Percentiles rank a stretch among this genome's conserved stretches.
Evolutionary conservation across 176 grass and related monocot species (phyloP).

Genomic region (Tillandsia fasciculata): DNA sequence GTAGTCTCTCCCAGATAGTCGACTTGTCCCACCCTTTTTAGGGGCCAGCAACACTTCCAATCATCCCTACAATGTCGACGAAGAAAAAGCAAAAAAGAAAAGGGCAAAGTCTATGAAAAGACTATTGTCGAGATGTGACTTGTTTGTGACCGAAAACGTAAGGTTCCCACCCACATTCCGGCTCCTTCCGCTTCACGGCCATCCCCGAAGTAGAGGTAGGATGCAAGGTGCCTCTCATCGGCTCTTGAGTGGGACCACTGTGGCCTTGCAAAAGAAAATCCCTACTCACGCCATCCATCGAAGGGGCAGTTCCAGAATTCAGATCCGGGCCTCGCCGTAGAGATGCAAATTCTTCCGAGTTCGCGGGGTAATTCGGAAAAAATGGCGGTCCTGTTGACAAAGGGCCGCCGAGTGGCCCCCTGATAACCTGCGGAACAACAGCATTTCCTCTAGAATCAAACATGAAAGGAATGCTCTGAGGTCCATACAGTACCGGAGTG

Average conservation of each 20-base stretch:
- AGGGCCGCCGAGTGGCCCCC: not conserved
- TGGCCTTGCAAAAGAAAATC: not conserved
- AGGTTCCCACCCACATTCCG: not conserved
- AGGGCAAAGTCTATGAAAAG: not conserved
- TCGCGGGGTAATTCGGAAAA: too few relatives aligned
- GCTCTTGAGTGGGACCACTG: not conserved
- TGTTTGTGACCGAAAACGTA: not conserved
- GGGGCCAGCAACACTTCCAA: not conserved
- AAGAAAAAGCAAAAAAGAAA: not conserved
- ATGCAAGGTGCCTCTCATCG: not conserved
- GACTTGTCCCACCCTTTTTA: not conserved
- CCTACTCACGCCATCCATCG: not conserved
- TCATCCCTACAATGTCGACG: not conserved
- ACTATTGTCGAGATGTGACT: not conserved
- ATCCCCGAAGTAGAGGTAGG: not conserved
- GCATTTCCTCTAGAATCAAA: constrained; percentile 4
- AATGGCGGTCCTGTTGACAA: too few relatives aligned
- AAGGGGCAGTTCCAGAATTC: not conserved
- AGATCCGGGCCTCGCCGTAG: too few relatives aligned
- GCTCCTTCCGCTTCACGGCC: not conserved
- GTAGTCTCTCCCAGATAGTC: too few relatives aligned
- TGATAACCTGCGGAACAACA: not conserved
- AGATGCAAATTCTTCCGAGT: too few relatives aligned
- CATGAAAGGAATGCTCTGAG: not conserved
- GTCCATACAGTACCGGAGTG: not conserved